These are phyloP conservation scores for Psidium guajava DNA, from an alignment of 345 rosid genomes.

Conservation along the genomic window DNA sequence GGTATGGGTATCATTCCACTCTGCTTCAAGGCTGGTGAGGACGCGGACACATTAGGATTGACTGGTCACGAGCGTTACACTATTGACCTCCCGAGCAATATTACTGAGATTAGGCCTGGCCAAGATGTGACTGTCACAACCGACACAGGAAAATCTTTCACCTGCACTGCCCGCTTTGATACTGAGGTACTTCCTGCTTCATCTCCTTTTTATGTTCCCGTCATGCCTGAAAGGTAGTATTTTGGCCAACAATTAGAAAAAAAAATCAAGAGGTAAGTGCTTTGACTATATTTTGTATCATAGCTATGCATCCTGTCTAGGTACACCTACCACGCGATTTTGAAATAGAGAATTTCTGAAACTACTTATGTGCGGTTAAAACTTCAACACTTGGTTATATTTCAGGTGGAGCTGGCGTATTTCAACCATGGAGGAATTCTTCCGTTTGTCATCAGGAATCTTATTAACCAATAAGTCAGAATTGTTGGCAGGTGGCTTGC, in stretches of 20 bases:
- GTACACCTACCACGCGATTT: not conserved
- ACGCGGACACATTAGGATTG: conserved; percentile 76
- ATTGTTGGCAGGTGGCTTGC: not conserved
- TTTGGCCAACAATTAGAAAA: not conserved
- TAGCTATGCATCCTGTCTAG: not conserved
- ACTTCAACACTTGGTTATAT: not conserved
- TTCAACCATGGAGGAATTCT: conserved; percentile 95
- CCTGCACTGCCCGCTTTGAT: conserved; percentile 87
- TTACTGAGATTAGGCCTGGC: conserved; percentile 76
- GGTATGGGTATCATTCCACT: conserved; percentile 98
- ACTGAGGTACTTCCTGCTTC: conserved; percentile 54
- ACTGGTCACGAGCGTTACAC: conserved; percentile 86
- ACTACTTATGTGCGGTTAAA: not conserved
- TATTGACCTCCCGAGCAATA: conserved; percentile 69
- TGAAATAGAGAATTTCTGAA: not conserved
- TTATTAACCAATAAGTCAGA: conserved; percentile 30
- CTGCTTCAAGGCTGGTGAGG: conserved; percentile 91
- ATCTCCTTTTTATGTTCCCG: not conserved
- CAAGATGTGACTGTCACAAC: conserved; percentile 90
- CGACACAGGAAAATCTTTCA: conserved; percentile 74
- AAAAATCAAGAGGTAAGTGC: not conserved
- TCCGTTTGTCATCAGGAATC: conserved; percentile 82
- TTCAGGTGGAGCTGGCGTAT: conserved; percentile 91
- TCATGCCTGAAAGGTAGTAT: not conserved
- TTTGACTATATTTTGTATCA: not conserved